Conservation (phyloP, 164 flowering plant genomes). For the Saururus chinensis region DNA sequence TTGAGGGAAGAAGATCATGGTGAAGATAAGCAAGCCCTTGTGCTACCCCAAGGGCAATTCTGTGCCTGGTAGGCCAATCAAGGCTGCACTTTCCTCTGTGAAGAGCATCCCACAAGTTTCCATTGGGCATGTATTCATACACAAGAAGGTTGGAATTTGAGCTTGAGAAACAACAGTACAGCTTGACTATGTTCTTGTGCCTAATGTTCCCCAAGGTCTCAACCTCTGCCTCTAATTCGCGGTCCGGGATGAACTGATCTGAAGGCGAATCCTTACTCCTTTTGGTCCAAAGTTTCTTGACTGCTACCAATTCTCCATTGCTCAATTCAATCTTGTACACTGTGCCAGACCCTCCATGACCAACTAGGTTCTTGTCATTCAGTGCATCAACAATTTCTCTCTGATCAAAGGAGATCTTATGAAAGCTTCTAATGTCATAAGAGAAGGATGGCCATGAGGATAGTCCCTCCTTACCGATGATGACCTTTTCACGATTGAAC, state of each 20-base stretch:
- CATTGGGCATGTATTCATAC: conserved; percentile 94
- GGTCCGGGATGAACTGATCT: conserved; percentile 40
- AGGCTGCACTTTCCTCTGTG: conserved; percentile 43
- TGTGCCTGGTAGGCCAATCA: conserved; percentile 86
- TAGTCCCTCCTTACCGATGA: conserved; percentile 34
- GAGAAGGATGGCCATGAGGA: conserved; percentile 43
- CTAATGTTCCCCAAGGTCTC: conserved; percentile 84
- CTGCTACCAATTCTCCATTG: conserved; percentile 68
- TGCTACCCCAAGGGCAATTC: conserved; percentile 82
- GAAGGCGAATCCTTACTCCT: conserved; percentile 38
- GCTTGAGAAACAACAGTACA: conserved; percentile 74
- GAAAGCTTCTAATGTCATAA: conserved; percentile 72
- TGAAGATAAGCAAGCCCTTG: conserved; percentile 93
- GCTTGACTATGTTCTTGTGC: conserved; percentile 89
- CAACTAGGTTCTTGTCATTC: conserved; percentile 79
- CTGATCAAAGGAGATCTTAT: conserved; percentile 51
- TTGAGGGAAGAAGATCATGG: conserved; percentile 71
- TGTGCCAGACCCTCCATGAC: conserved; percentile 89
- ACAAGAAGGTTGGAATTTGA: conserved; percentile 57
- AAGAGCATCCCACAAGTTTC: conserved; percentile 88
- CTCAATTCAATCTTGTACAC: conserved; percentile 69
- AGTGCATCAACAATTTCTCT: conserved; percentile 57
- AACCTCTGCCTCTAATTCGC: conserved; percentile 74
- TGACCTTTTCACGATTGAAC: conserved; percentile 23
- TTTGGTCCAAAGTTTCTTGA: conserved; percentile 72